Conservation (phyloP, 306 rosid genomes). For the Rosa multiflora region DNA sequence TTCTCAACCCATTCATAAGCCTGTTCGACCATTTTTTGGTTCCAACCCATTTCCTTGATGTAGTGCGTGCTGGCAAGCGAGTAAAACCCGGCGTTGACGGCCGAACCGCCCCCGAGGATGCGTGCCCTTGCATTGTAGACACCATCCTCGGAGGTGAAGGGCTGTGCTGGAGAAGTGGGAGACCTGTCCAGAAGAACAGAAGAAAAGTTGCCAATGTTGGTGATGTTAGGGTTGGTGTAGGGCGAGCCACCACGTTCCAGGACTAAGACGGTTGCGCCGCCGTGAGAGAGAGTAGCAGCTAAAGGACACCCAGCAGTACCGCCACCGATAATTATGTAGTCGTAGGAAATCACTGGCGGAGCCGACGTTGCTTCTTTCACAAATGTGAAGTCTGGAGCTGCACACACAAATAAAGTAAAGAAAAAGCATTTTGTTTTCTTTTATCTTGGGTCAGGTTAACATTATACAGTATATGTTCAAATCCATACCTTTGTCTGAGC, state of each 20-base stretch:
- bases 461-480: not conserved
- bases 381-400: conserved; percentile 45
- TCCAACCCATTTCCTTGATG: conserved; percentile 50
- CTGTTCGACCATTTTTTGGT: conserved; percentile 33
- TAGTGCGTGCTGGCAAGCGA: conserved; percentile 36
- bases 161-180: conserved; percentile 59
- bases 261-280: conserved; percentile 48
- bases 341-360: conserved; percentile 39
- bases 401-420: not conserved
- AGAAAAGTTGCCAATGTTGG: conserved; percentile 39
- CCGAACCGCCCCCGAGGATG: conserved; percentile 62
- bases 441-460: not conserved
- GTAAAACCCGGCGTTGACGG: conserved; percentile 72
- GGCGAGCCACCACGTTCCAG: conserved; percentile 86
- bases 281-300: conserved; percentile 72
- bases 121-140: conserved; percentile 54
- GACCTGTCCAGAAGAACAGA: conserved; percentile 40
- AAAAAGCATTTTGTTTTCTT: not conserved
- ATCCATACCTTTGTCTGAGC: conserved; percentile 24
- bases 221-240: conserved; percentile 42
- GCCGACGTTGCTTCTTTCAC: conserved; percentile 56
- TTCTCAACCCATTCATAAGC: conserved; percentile 72
- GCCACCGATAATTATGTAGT: conserved; percentile 76
- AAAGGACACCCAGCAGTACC: conserved; percentile 87
- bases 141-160: conserved; percentile 59